A percentile compares a stretch with the other conserved stretches of the same genome.
Conservation (phyloP, 495 filamentous ascomycete genomes). For the Aspergillus bridgeri region DNA sequence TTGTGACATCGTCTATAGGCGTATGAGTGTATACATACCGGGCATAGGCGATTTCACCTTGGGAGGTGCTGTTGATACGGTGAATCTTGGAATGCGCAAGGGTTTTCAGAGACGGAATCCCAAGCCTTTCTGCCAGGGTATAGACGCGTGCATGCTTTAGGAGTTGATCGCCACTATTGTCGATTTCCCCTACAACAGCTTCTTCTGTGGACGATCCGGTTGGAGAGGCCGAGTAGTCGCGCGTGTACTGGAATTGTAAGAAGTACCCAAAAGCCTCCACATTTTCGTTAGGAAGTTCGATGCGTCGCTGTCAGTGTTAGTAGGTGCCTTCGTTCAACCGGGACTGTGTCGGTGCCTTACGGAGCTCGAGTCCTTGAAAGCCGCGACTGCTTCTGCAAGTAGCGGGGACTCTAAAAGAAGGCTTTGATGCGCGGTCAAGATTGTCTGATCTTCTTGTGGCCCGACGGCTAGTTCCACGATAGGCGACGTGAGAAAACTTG, state of each 20-base stretch:
- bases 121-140: slow-evolving; percentile 80
- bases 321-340: neutral
- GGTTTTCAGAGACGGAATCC: slow-evolving; percentile 65
- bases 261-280: slow-evolving; percentile 82
- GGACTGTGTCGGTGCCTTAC: slow-evolving; percentile 15
- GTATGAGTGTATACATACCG: slow-evolving; percentile 86
- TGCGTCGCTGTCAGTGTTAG: slow-evolving; percentile 46
- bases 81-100: slow-evolving; percentile 87
- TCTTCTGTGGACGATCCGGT: slow-evolving; percentile 40
- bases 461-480: slow-evolving; percentile 78
- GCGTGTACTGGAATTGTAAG: slow-evolving; percentile 88
- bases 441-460: slow-evolving; percentile 51
- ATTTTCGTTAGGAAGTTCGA: slow-evolving; percentile 67
- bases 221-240: slow-evolving; percentile 69
- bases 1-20: slow-evolving; percentile 59
- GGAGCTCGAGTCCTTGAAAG: slow-evolving; percentile 46
- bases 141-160: slow-evolving; percentile 85
- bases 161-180: slow-evolving; percentile 71
- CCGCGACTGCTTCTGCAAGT: slow-evolving; percentile 59
- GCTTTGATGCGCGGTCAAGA: slow-evolving; percentile 74
- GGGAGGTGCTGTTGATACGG: slow-evolving; percentile 76
- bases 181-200: slow-evolving; percentile 58
- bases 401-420: slow-evolving; percentile 71
- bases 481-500: slow-evolving; percentile 64
- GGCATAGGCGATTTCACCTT: slow-evolving; percentile 85